phyloP scores from a whole-genome alignment of 108 stramenopile genomes.

The Cyclostephanos tholiformis region DNA sequence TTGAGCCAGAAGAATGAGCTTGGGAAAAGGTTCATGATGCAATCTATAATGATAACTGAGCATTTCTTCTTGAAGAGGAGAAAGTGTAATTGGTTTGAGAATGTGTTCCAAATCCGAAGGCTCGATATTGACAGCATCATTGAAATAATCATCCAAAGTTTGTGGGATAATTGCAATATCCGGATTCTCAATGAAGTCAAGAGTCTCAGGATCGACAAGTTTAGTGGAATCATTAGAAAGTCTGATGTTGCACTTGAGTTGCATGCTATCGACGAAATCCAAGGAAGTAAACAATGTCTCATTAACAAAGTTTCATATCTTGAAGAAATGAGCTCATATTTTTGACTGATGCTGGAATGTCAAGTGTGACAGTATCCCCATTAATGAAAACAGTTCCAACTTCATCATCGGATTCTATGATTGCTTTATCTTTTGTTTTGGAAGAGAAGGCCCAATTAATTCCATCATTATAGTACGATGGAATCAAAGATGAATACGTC shows the following conservation, averaged over 20 bases:
- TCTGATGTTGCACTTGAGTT: not conserved
- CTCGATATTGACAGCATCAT: conserved; percentile 11
- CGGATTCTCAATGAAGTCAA: conserved; percentile 15
- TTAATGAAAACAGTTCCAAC: not conserved
- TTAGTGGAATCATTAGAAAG: not conserved
- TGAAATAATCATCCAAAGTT: not conserved
- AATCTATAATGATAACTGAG: conserved; percentile 24
- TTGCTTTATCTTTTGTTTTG: not conserved
- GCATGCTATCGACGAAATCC: conserved; percentile 1
- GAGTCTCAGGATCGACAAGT: conserved; percentile 1
- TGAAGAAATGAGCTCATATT: no score
- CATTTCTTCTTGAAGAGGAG: conserved; percentile 32
- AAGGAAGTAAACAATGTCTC: not conserved
- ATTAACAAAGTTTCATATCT: conserved; percentile 9
- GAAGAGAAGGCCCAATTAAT: conserved; percentile 7
- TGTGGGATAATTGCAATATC: conserved; percentile 17
- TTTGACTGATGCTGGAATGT: not conserved
- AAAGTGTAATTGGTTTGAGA: conserved; percentile 5
- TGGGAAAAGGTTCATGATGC: conserved; percentile 24
- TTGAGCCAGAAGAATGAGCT: conserved; percentile 15
- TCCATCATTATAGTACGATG: conserved; percentile 1
- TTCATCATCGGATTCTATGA: conserved; percentile 6
- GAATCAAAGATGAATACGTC: not conserved
- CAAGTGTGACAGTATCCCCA: not conserved
- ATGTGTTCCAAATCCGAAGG: not conserved